phyloP scores from a whole-genome alignment of 1,284 basidiomycete species.

The Ustilago sp. region DNA sequence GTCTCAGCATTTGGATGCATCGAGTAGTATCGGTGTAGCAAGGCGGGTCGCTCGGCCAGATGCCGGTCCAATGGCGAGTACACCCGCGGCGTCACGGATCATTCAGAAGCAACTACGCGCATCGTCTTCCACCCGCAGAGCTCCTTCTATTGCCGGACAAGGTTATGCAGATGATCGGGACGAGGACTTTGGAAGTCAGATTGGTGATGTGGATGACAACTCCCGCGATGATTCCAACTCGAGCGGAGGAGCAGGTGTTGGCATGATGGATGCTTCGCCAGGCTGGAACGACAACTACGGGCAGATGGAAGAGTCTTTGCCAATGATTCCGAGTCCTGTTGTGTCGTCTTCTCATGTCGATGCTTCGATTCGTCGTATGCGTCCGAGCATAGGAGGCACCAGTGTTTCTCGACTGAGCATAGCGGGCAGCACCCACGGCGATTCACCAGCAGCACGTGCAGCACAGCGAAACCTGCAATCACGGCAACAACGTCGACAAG shows the following conservation, averaged over 20 bases:
- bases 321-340: conserved; percentile 39
- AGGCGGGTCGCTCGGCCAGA: conserved; percentile 20
- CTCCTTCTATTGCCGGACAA: not conserved
- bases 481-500: conserved; percentile 36
- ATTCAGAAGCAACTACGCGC: conserved; percentile 12
- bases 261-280: conserved; percentile 8
- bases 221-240: conserved; percentile 14
- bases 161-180: conserved; percentile 11
- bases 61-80: conserved; percentile 44
- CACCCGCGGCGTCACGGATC: conserved; percentile 38
- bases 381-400: conserved; percentile 29
- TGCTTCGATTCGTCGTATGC: conserved; percentile 27
- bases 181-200: conserved; percentile 28
- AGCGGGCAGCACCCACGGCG: conserved; percentile 13
- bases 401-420: conserved; percentile 34
- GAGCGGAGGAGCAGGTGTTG: conserved; percentile 9
- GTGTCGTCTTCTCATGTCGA: conserved; percentile 31
- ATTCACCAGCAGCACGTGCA: conserved; percentile 43
- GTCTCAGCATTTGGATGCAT: conserved; percentile 27
- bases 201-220: conserved; percentile 18
- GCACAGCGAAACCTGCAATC: conserved; percentile 34
- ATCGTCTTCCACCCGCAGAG: not conserved
- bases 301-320: conserved; percentile 22
- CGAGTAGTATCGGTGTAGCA: conserved; percentile 31
- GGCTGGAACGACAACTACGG: conserved; percentile 24